Base-by-base conservation (phyloP, 768 basidiomycete genomes). In the Boletus subcaerulescens region DNA sequence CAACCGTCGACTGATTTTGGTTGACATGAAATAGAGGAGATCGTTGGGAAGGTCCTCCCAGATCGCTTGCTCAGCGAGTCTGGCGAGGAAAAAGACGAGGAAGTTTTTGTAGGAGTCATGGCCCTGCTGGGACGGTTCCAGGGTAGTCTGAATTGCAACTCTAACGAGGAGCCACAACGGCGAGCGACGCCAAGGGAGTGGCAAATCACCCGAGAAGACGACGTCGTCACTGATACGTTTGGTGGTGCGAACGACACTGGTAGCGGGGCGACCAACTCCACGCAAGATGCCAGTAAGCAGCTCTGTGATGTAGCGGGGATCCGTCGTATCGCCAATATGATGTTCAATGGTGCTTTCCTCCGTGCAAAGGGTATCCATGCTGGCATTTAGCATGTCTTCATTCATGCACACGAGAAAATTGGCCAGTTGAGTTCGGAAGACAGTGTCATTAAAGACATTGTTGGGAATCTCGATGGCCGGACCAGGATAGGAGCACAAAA, bases 221-320 rank as follows among this genome's bases (percentile, higher is more conserved):
- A 52, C 39, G 1, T 75, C 70, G 18, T 74, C 73, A 1, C 60
- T 61, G 5, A 73, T 50, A 6, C 70, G 69, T 52, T 74, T 76
- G 12, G 45, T 62, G 48, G 73, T 64, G 10, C 62, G 60, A 45
- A 40, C 31, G n/a, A 65, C 20, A 4, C 47, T 31, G 9, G 4
- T 9, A 22, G 62, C 58, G 1, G 62, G 61, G 10, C 32, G 29
- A 31, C 65, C 65, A n/a, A 73, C 60, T 4, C 71, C 74, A 6
- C 71, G 67, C 11, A 80, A 65, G 54, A 83, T 77, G 13, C 73
- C 74, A 3, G 71, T 71, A 11, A 83, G 67, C 5, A 82, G 61
- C 42, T 77, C 67, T 0, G 77, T 76, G 55, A 83, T 79, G 39
- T 77, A 77, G 0, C 71, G 73, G 6, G 77, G 76, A 56, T 80